Percentiles rank a stretch among this genome's conserved stretches.
phyloP scores from a whole-genome alignment of 2,329 filamentous ascomycete genomes.

The Cryphonectria nitschkei region DNA sequence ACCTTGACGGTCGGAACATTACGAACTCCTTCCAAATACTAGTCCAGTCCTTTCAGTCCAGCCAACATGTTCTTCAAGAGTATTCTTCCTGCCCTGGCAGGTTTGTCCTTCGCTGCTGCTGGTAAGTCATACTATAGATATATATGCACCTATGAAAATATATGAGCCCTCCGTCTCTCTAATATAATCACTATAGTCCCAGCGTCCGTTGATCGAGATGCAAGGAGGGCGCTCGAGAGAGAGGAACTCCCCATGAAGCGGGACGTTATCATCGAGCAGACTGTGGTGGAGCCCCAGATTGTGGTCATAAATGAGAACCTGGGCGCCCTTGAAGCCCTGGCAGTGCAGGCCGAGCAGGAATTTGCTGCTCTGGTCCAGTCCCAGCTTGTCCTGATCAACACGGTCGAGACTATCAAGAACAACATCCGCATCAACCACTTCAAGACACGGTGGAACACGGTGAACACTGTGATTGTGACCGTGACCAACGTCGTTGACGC shows the following conservation, averaged over 20 bases:
- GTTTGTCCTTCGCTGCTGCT: slow-evolving; percentile 36
- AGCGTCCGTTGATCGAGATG: slow-evolving; percentile 29
- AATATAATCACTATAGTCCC: not conserved
- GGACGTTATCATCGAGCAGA: slow-evolving; percentile 40
- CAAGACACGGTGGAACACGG: slow-evolving; percentile 29
- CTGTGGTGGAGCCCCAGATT: slow-evolving; percentile 36
- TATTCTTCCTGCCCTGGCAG: slow-evolving; percentile 36
- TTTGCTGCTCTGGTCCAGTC: slow-evolving; percentile 43
- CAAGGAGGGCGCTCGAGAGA: slow-evolving; percentile 33
- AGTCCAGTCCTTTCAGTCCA: not conserved
- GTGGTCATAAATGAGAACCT: slow-evolving; percentile 43
- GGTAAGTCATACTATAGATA: slow-evolving; percentile 31
- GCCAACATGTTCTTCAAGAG: slow-evolving; percentile 35
- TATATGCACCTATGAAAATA: too few relatives aligned
- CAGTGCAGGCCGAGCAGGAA: slow-evolving; percentile 41
- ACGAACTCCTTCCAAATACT: slow-evolving; percentile 7
- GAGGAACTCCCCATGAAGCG: slow-evolving; percentile 34
- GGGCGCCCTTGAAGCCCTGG: slow-evolving; percentile 40
- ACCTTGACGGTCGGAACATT: slow-evolving; percentile 22
- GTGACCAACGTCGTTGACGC: slow-evolving; percentile 43
- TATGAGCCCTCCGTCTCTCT: not conserved
- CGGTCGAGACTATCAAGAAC: slow-evolving; percentile 46
- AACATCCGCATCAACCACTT: slow-evolving; percentile 49
- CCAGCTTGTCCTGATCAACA: slow-evolving; percentile 41
- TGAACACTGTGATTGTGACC: slow-evolving; percentile 45